Conservation (phyloP, 371 early-diverging fungal genomes). For the Apophysomyces ossiformis region DNA sequence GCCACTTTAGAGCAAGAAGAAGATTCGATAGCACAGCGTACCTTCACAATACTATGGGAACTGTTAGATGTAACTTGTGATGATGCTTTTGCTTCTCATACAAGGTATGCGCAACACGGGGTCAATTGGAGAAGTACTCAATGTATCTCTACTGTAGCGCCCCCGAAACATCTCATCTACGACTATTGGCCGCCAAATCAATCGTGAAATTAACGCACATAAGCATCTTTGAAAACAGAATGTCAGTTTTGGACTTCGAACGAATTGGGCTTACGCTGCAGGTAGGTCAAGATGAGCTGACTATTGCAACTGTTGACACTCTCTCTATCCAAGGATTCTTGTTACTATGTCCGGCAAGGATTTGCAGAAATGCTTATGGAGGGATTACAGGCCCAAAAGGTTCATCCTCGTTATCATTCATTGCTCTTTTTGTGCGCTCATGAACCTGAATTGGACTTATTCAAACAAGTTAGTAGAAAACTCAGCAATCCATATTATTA, state of each 20-base stretch:
- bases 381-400: constrained; percentile 58
- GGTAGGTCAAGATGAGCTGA: constrained; percentile 22
- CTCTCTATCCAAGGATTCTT: constrained; percentile 65
- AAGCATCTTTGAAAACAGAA: constrained; percentile 52
- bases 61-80: constrained; percentile 33
- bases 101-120: constrained; percentile 17
- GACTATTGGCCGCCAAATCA: constrained; percentile 70
- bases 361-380: constrained; percentile 77
- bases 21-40: constrained; percentile 16
- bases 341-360: constrained; percentile 80
- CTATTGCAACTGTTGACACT: not conserved
- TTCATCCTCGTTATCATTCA: constrained; percentile 74
- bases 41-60: constrained; percentile 35
- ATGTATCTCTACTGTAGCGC: constrained; percentile 24
- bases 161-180: constrained; percentile 48
- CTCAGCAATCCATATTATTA: not conserved
- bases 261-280: constrained; percentile 66
- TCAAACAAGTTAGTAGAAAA: constrained; percentile 32
- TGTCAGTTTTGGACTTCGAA: constrained; percentile 60
- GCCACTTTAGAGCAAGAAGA: constrained; percentile 17
- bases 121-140: not conserved
- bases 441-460: constrained; percentile 79
- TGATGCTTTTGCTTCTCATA: constrained; percentile 25
- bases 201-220: constrained; percentile 70
- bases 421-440: constrained; percentile 82